Base-by-base conservation (phyloP, 176 grass and related monocot genomes). In the Rhynchospora tenuis region DNA sequence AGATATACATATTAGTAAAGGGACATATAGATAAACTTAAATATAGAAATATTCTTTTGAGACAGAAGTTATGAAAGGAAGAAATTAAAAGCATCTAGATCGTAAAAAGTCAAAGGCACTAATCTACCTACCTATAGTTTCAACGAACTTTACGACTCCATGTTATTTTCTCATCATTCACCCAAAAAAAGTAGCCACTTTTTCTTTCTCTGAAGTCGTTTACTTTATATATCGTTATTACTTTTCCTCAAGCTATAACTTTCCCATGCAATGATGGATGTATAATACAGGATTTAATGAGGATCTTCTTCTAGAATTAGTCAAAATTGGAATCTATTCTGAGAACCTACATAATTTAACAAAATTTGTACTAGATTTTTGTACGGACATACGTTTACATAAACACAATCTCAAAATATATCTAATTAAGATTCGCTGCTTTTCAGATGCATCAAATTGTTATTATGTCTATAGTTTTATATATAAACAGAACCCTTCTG, bases 91-190 rank as follows among this genome's bases (percentile, higher is more conserved):
- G 64, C 65, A 58, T 84, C 48, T 26, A 16, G 67, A 4, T 56
- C 9, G 24, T 17, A 28, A 68, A 67, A 71, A 38, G 78, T 82
- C 78, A 87, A 87, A 87, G 68, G 52, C 66, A 62, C 33, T 64
- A 55, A 51, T 62, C 79, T 75, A 51, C 67, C 58, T 9, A 81
- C 12, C 73, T 54, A 27, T 19, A 27, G 13, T 72, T 67, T 72
- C 59, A 72, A 86, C 11, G 11, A 51, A 48, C 75, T 86, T 81
- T 72, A 81, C 59, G 76, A 86, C 61, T 57, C 1, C 50, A 86
- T 80, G 64, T 86, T 50, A 86, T 79, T 68, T 70, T 72, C 48
- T 45, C 50, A 81, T 72, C 31, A 69, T 59, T 29, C 84, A 62
- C 20, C 50, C 33, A 63, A 77, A 85, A 85, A 85, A 82, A 68